Percentiles rank a stretch among this genome's conserved stretches.
Evolutionary conservation across 2,329 filamentous ascomycete genomes (phyloP).

Genomic region (Colletotrichum caudatum): DNA sequence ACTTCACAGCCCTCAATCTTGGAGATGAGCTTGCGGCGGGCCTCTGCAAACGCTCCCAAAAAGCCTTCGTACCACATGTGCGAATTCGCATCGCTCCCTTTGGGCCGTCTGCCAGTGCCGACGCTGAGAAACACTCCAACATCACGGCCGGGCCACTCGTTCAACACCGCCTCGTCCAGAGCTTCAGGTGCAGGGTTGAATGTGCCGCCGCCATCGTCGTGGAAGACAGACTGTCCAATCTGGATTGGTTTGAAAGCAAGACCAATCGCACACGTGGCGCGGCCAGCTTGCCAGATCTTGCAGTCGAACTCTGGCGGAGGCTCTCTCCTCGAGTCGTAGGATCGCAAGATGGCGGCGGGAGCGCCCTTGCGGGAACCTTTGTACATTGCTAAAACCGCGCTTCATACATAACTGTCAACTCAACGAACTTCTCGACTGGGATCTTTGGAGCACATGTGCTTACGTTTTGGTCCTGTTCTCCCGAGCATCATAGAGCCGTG

Average conservation of each 20-base stretch:
- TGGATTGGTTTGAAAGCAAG: slow-evolving; percentile 96
- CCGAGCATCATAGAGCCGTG: slow-evolving; percentile 86
- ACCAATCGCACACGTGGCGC: slow-evolving; percentile 91
- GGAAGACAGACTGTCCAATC: slow-evolving; percentile 92
- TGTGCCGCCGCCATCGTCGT: slow-evolving; percentile 90
- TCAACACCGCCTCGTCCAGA: slow-evolving; percentile 89
- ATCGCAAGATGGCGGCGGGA: slow-evolving; percentile 81
- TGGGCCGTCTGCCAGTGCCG: slow-evolving; percentile 88
- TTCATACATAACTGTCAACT: slow-evolving; percentile 53
- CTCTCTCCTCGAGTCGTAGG: slow-evolving; percentile 95
- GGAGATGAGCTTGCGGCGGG: slow-evolving; percentile 81
- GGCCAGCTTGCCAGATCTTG: slow-evolving; percentile 96
- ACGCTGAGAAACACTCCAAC: slow-evolving; percentile 93
- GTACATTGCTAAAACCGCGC: slow-evolving; percentile 90
- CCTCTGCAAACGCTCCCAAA: slow-evolving; percentile 91
- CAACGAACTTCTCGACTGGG: too few species aligned
- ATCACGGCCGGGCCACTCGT: slow-evolving; percentile 95
- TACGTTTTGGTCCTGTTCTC: slow-evolving; percentile 92
- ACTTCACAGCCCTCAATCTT: slow-evolving; percentile 97
- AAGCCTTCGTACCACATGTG: slow-evolving; percentile 96
- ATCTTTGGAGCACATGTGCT: slow-evolving; percentile 53
- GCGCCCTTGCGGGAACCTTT: slow-evolving; percentile 80
- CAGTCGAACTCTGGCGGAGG: slow-evolving; percentile 92
- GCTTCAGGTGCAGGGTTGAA: slow-evolving; percentile 91
- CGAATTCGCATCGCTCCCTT: slow-evolving; percentile 73